Evolutionary conservation across 2,329 filamentous ascomycete genomes (phyloP), one percentile per base, ranked within the genome.

Genomic region (Ophiognomonia clavigignenti-juglandacearum): DNA sequence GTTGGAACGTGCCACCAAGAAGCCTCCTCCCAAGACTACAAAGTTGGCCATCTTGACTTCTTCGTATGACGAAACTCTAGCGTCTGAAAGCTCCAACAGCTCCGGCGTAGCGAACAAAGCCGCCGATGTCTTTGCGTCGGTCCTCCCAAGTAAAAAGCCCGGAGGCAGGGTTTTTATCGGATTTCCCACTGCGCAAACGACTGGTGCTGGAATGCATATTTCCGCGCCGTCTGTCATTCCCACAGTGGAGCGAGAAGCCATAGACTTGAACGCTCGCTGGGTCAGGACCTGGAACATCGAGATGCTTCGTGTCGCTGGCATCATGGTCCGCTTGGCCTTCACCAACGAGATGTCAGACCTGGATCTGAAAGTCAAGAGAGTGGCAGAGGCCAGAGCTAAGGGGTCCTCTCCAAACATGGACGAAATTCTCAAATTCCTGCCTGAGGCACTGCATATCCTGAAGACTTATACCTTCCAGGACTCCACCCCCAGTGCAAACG

Each of bases 151-250:
- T 48, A 95, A 90, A 64, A 87, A 88, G 57, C 78, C 79, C 0
- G 80, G 81, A 8, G 93, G 93, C 6, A 84, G 88, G 44, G 87
- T 98, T 45, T 98, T 97, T 60, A 98, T 98, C 59, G 93, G 93
- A 0, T 98, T 98, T 61, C 92, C 93, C 3, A 98, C 93, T 2
- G 91, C 92, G 56, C 93, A 98, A 69, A 98, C 93, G 0, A 98
- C 95, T 0, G 93, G 92, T 45, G 83, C 92, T 23, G 87, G 92
- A 14, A 86, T 95, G 62, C 93, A 98, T 64, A 86, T 98, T 24
- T 97, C 92, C 11, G 93, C 93, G 0, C 93, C 91, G 1, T 96
- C 92, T 0, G 84, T 98, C 13, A 98, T 98, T 48, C 93, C 93
- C 0, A 98, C 93, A 0, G 95, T 98, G 3, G 93, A 98, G 66